Conservation (phyloP, 2,329 filamentous ascomycete genomes). For the Berkeleyomyces basicola region DNA sequence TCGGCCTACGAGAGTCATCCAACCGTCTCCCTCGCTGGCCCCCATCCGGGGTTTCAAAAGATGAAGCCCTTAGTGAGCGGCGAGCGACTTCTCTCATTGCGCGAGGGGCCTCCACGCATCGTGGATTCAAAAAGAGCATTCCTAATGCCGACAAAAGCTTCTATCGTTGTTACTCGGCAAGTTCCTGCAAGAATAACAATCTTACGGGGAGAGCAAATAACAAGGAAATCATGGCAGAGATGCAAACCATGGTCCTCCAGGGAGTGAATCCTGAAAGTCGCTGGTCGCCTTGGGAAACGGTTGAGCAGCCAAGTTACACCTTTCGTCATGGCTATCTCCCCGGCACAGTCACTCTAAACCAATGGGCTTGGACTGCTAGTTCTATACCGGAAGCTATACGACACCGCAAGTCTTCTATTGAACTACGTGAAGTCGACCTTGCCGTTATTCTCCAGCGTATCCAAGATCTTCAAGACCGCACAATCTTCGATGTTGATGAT, state of each 20-base stretch:
- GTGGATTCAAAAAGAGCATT: slow-evolving; percentile 35
- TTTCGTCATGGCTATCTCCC: slow-evolving; percentile 49
- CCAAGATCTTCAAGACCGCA: slow-evolving; percentile 36
- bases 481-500: slow-evolving; percentile 32
- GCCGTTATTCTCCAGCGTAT: slow-evolving; percentile 41
- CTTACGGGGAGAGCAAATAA: slow-evolving; percentile 11
- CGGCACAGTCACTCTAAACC: slow-evolving; percentile 56
- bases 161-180: slow-evolving; percentile 34
- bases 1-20: slow-evolving; percentile 7
- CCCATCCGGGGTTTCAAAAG: slow-evolving; percentile 31
- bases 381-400: slow-evolving; percentile 37
- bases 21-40: slow-evolving; percentile 29
- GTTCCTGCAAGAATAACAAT: slow-evolving; percentile 12
- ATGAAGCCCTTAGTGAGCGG: slow-evolving; percentile 34
- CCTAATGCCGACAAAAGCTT: slow-evolving; percentile 39
- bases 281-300: slow-evolving; percentile 47
- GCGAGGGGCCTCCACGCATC: slow-evolving; percentile 39
- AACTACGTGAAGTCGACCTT: slow-evolving; percentile 45
- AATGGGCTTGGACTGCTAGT: slow-evolving; percentile 46
- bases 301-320: slow-evolving; percentile 57
- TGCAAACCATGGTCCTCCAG: slow-evolving; percentile 37
- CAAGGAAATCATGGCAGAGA: slow-evolving; percentile 33
- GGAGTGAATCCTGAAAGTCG: slow-evolving; percentile 19
- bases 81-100: slow-evolving; percentile 41
- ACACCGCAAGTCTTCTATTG: slow-evolving; percentile 39